Conservation (phyloP, 83 land plant species). For the Isoetes engelmannii region DNA sequence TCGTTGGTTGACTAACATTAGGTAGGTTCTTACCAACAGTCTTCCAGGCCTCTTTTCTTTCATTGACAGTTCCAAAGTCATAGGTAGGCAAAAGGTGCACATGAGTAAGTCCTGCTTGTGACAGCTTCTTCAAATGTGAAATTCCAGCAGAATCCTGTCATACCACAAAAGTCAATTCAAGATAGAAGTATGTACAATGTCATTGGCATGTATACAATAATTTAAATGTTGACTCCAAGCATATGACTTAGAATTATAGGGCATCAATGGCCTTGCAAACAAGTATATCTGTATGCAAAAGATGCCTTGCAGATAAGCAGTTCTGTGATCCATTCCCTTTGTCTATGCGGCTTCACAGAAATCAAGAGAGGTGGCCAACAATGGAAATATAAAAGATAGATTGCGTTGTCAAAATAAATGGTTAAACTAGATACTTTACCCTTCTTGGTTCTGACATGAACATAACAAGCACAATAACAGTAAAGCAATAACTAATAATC, state of each 20-base stretch:
- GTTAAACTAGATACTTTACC: no score
- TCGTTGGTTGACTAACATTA: not conserved
- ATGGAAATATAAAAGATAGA: no score
- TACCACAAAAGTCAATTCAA: not conserved
- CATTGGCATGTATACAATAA: no score
- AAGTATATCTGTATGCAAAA: not conserved
- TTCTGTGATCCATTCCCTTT: no score
- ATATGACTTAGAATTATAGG: not conserved
- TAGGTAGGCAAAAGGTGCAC: slow-evolving; percentile 83
- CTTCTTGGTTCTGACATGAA: no score
- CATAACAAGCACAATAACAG: no score
- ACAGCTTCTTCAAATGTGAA: slow-evolving; percentile 58
- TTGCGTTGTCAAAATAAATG: no score
- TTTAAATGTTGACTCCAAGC: no score
- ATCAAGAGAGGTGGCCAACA: no score
- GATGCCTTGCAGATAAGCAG: not conserved
- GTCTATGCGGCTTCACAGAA: no score
- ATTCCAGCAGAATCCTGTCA: slow-evolving; percentile 78
- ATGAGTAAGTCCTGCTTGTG: slow-evolving; percentile 79
- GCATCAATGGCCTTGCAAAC: not conserved
- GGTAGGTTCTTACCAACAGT: slow-evolving; percentile 38
- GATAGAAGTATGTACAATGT: not conserved
- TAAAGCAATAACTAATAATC: no score
- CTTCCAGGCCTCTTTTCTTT: slow-evolving; percentile 72
- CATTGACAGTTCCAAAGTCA: slow-evolving; percentile 86